Percentiles rank a stretch among this genome's conserved stretches.
These are phyloP conservation scores for Barnettozyma siamensis DNA, from an alignment of 805 yeast species.

Conservation along the genomic window DNA sequence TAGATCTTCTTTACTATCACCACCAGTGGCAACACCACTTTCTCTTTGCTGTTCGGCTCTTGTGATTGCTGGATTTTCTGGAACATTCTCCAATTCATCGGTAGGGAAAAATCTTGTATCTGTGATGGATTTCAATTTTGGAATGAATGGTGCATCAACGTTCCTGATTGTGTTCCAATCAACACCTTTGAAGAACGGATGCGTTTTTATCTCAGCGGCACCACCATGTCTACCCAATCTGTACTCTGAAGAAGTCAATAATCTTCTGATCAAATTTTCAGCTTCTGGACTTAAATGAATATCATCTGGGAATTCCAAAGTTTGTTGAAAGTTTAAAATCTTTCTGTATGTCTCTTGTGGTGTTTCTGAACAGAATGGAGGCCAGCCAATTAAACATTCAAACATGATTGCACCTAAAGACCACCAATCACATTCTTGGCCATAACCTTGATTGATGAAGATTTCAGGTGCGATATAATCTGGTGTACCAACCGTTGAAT, in stretches of 20 bases:
- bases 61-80: slow-evolving; percentile 76
- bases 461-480: slow-evolving; percentile 99
- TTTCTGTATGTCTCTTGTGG: slow-evolving; percentile 95
- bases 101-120: slow-evolving; percentile 98
- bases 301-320: slow-evolving; percentile 78
- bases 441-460: slow-evolving; percentile 78
- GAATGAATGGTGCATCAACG: slow-evolving; percentile 89
- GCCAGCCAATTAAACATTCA: slow-evolving; percentile 94
- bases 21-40: slow-evolving; percentile 31
- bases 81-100: slow-evolving; percentile 91
- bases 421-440: slow-evolving; percentile 98
- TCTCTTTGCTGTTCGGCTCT: slow-evolving; percentile 64
- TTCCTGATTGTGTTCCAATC: slow-evolving; percentile 71
- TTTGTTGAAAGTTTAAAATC: slow-evolving; percentile 86
- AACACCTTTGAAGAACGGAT: slow-evolving; percentile 79
- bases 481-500: slow-evolving; percentile 97
- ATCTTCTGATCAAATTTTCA: slow-evolving; percentile 82
- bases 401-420: slow-evolving; percentile 95
- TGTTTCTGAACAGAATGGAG: slow-evolving; percentile 92
- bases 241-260: slow-evolving; percentile 82
- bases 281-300: slow-evolving; percentile 85
- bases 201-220: slow-evolving; percentile 64
- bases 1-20: slow-evolving; percentile 72
- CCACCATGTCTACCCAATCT: slow-evolving; percentile 58
- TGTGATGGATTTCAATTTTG: slow-evolving; percentile 84